Percentiles rank a stretch among this genome's conserved stretches.
Conservation (phyloP, 805 yeast genomes). For the Zygosaccharomyces lentus region DNA sequence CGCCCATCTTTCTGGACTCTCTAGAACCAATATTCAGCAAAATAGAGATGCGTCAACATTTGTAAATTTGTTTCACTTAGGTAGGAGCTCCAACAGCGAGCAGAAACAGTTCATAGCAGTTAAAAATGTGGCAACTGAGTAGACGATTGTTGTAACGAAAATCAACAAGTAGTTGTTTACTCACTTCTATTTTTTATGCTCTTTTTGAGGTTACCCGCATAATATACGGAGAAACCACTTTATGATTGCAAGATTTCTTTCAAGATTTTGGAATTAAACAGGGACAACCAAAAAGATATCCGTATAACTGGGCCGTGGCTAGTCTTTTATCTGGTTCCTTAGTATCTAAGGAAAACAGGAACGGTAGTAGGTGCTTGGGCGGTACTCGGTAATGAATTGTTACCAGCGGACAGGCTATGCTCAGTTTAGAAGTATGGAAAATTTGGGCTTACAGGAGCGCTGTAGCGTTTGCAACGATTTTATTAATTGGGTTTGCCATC, state of each 20-base stretch:
- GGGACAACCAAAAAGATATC: background rate
- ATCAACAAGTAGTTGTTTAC: too few relatives aligned
- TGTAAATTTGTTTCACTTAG: too few relatives aligned
- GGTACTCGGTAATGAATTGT: background rate
- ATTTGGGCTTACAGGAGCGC: slow-evolving; percentile 21
- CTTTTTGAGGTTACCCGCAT: background rate
- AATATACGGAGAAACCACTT: background rate
- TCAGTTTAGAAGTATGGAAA: slow-evolving; percentile 6
- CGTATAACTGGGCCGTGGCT: background rate
- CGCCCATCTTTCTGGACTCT: too few relatives aligned
- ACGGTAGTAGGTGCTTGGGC: background rate
- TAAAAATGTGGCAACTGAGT: too few relatives aligned
- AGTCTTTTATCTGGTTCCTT: background rate
- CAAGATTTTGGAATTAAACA: background rate
- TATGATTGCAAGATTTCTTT: background rate
- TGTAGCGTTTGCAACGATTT: slow-evolving; percentile 23
- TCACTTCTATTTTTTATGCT: background rate
- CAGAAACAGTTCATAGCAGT: too few relatives aligned
- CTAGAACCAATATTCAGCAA: too few relatives aligned
- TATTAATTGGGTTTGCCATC: slow-evolving; percentile 55
- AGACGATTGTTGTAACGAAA: too few relatives aligned
- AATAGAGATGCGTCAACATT: too few relatives aligned
- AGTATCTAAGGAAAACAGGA: background rate
- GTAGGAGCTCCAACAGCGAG: too few relatives aligned
- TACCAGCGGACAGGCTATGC: slow-evolving; percentile 1